Base-by-base conservation (phyloP, 2,329 filamentous ascomycete genomes). In the Ilyonectria sp. region DNA sequence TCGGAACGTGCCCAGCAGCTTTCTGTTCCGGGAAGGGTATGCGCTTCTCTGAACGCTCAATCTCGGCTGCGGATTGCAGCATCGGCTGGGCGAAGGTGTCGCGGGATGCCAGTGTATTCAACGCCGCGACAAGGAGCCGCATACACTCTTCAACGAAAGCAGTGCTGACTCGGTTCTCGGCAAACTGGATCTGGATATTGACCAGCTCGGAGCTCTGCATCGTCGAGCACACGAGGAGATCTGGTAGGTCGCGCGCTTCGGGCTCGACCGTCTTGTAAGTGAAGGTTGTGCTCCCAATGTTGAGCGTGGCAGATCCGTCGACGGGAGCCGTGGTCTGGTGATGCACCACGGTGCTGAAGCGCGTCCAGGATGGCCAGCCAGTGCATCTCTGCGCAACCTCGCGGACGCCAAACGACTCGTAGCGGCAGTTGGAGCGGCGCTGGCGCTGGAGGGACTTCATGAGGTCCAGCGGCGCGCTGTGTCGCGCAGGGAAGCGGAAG, bases 301-400 rank as follows among this genome's bases (percentile, higher is more conserved):
- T 82, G 71, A 87, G 74, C 8, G 81, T 82, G 4, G 79, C 80
- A 6, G 80, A 78, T 5, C 82, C 81, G 50, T 82, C 80, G 15
- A 73, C 60, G 2, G 71, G 69, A 11, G 66, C 43, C 4, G 71
- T 71, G 1, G 69, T 60, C 44, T 85, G 82, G 67, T 90, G 87
- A 55, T 88, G 84, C 2, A 90, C 83, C 2, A 89, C 77, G 3
- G 85, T 86, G 77, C 86, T 86, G 76, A 89, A 87, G 1, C 82
- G 83, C 3, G 84, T 86, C 81, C 86, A 88, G 31, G 83, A 80
- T 0, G 86, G 82, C 86, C 87, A 89, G 6, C 82, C 74, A 3
- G 87, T 89, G 72, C 87, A 90, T 52, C 84, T 82, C 40, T 85
- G 81, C 3, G 89, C 80, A 7, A 90, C 83, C n/a, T 86, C 82